phyloP scores from a whole-genome alignment of 352 stramenopile genomes.

The Thraustochytrium sp. region DNA sequence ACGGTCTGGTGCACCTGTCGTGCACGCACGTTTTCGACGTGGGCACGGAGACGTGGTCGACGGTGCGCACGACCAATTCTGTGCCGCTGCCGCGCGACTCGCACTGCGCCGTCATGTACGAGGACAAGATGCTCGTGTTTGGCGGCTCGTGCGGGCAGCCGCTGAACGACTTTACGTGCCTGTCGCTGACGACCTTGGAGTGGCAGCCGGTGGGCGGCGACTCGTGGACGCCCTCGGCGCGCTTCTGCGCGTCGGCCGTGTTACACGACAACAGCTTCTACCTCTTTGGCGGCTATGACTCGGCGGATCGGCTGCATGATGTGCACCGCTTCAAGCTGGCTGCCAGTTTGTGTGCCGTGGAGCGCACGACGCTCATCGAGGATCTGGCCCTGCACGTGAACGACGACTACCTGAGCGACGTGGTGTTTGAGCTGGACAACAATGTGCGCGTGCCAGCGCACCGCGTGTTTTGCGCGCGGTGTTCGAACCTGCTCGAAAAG shows the following conservation, averaged over 20 bases:
- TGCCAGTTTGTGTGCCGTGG: slow-evolving; percentile 59
- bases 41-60: slow-evolving; percentile 52
- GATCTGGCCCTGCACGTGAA: slow-evolving; percentile 64
- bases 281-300: slow-evolving; percentile 93
- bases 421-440: slow-evolving; percentile 62
- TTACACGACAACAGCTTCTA: slow-evolving; percentile 85
- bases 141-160: slow-evolving; percentile 87
- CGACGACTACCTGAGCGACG: slow-evolving; percentile 49
- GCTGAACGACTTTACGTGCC: slow-evolving; percentile 96
- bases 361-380: slow-evolving; percentile 59
- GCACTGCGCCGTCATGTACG: slow-evolving; percentile 85
- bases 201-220: slow-evolving; percentile 48
- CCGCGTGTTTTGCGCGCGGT: slow-evolving; percentile 69
- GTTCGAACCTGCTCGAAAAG: slow-evolving; percentile 48
- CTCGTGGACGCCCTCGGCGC: slow-evolving; percentile 65
- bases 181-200: slow-evolving; percentile 55
- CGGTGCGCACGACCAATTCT: slow-evolving; percentile 52
- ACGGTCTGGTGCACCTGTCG: slow-evolving; percentile 92
- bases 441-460: slow-evolving; percentile 61
- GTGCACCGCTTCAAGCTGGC: slow-evolving; percentile 59
- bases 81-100: slow-evolving; percentile 88
- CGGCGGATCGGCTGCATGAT: slow-evolving; percentile 86
- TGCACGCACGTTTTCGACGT: slow-evolving; percentile 96
- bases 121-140: slow-evolving; percentile 87
- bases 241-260: slow-evolving; percentile 92